These are phyloP conservation scores for Hygrophorus pudorinus DNA, from an alignment of 768 basidiomycete genomes.

Conservation along the genomic window DNA sequence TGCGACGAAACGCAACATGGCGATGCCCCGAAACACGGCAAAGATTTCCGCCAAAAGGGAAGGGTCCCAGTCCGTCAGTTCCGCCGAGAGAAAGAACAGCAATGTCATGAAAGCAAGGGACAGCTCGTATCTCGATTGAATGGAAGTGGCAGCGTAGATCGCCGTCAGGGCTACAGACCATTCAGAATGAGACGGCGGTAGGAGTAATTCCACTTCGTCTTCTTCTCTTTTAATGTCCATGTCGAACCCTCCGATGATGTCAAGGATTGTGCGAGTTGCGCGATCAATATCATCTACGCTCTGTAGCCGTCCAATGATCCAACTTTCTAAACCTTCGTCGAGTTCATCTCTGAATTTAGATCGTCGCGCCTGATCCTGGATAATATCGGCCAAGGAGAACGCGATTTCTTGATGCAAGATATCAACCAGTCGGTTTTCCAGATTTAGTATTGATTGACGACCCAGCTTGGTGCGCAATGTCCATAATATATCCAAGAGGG, in stretches of 20 bases:
- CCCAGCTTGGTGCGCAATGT: slow-evolving; percentile 52
- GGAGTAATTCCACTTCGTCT: slow-evolving; percentile 43
- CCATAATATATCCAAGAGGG: slow-evolving; percentile 55
- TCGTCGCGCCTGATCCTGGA: slow-evolving; percentile 53
- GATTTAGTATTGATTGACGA: slow-evolving; percentile 38
- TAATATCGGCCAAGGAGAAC: slow-evolving; percentile 67
- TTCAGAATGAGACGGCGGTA: slow-evolving; percentile 46
- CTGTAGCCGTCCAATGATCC: slow-evolving; percentile 52
- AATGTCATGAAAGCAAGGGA: slow-evolving; percentile 54
- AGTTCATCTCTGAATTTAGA: slow-evolving; percentile 43
- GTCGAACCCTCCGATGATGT: slow-evolving; percentile 66
- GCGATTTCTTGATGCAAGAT: slow-evolving; percentile 70
- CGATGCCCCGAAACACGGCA: slow-evolving; percentile 69
- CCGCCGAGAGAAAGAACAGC: slow-evolving; percentile 62
- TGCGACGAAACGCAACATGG: slow-evolving; percentile 55
- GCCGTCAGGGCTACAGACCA: slow-evolving; percentile 56
- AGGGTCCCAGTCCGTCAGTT: slow-evolving; percentile 54
- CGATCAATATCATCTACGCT: slow-evolving; percentile 46
- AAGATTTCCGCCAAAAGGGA: slow-evolving; percentile 63
- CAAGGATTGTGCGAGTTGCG: slow-evolving; percentile 47
- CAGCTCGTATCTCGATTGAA: slow-evolving; percentile 70
- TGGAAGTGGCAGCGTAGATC: slow-evolving; percentile 49
- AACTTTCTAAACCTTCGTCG: slow-evolving; percentile 49
- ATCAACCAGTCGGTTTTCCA: slow-evolving; percentile 53
- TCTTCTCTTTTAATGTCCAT: slow-evolving; percentile 66